Evolutionary conservation across 1,139 yeast species (phyloP).

Genomic region (Blastobotrys malaysiensis): DNA sequence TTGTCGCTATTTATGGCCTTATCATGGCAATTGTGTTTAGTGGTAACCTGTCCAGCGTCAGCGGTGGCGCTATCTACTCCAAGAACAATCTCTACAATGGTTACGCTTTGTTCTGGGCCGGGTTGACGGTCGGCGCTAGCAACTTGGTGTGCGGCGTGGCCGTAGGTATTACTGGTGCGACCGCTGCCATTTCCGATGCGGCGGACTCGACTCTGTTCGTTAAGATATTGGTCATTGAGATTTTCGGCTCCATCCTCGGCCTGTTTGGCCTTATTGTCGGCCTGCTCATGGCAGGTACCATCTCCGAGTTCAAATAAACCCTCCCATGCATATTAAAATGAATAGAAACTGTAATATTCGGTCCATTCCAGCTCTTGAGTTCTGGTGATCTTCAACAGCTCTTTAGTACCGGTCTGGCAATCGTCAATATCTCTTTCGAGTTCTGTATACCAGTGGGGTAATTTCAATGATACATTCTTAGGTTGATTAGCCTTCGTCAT

Average conservation of each 20-base stretch:
- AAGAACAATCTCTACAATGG: conserved; percentile 86
- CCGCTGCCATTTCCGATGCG: conserved; percentile 97
- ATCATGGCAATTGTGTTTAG: conserved; percentile 98
- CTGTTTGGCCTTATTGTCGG: conserved; percentile 89
- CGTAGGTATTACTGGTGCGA: conserved; percentile 96
- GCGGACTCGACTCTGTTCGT: conserved; percentile 94
- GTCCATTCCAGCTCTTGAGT: too few relatives aligned
- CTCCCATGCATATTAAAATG: background rate
- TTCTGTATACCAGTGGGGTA: too few relatives aligned
- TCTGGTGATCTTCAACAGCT: too few relatives aligned
- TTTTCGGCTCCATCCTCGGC: conserved; percentile 94
- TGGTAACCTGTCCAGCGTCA: conserved; percentile 74
- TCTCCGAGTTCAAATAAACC: conserved; percentile 59
- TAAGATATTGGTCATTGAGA: conserved; percentile 92
- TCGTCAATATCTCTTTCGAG: too few relatives aligned
- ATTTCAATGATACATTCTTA: too few relatives aligned
- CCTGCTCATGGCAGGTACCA: conserved; percentile 92
- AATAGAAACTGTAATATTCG: background rate
- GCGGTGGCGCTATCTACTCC: conserved; percentile 58
- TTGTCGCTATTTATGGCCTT: conserved; percentile 96
- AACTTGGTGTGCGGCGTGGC: conserved; percentile 96
- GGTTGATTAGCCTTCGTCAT: too few relatives aligned
- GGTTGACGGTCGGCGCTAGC: conserved; percentile 88
- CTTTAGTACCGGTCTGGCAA: too few relatives aligned
- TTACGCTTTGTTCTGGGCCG: conserved; percentile 96